Evolutionary conservation across 208 protist species (phyloP), one percentile per base, ranked within the genome.

Genomic region (Leishmania tropica): DNA sequence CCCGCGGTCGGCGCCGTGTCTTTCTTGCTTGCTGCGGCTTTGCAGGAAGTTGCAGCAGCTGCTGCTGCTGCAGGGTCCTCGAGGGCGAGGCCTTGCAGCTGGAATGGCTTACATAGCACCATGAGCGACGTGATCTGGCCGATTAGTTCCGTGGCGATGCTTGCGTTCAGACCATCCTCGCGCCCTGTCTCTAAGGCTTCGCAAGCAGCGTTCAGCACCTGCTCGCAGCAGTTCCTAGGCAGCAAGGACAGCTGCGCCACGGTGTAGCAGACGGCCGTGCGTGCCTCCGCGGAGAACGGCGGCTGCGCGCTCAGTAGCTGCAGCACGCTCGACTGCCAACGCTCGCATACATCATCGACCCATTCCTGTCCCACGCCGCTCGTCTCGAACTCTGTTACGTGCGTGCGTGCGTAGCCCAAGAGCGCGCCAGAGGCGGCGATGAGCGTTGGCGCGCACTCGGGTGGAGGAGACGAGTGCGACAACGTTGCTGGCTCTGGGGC

Each of bases 251-350:
- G 64, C 71, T 90, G 90, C 24, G 89, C 90, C 37, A 87, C 79
- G 40, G 83, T 83, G 87, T 88, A 94, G 76, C 83, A 90, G 56
- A 84, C 86, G 8, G 87, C 76, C 51, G 75, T 70, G 68, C 86
- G 51, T 24, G 90, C 81, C 70, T 82, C 79, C 51, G 75, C 79
- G 19, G 88, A 35, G 73, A 89, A 90, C 11, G 90, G 86, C 24
- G 90, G 90, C 15, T 91, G 81, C 5, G 89, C 85, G 3, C 56
- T 24, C 31, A 96, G 76, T 10, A 96, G 65, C 24, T 82, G 85
- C 70, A 88, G 74, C 80, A 87, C 87, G 51, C 62, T 74, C 3
- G 76, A 53, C 79, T 88, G 76, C 78, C 84, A 86, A 54, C 60
- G 48, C 7, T 75, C 74, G 37, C 54, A 48, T 70, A 79, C 35